Percentiles rank a stretch among this genome's conserved stretches.
These are phyloP conservation scores for Phaeophleospora eucalypticola DNA, from an alignment of 2,329 filamentous ascomycete species.

Conservation along the genomic window DNA sequence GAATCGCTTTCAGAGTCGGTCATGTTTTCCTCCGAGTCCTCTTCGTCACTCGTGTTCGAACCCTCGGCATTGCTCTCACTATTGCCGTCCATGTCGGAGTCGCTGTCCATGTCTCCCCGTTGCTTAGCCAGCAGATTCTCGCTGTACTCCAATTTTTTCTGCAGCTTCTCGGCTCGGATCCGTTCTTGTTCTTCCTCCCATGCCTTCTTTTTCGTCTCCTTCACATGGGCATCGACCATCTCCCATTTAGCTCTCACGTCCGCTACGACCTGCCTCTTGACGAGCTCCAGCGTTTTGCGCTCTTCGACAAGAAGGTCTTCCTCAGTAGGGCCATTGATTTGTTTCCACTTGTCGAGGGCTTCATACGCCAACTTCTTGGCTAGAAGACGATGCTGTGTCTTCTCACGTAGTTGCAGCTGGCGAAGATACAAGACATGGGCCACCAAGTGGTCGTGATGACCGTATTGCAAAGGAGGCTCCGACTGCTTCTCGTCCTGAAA, in stretches of 20 bases:
- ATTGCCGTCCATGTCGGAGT: slow-evolving; percentile 32
- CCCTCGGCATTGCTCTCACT: slow-evolving; percentile 15
- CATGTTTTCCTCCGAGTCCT: slow-evolving; percentile 29
- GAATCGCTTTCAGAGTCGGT: slow-evolving; percentile 34
- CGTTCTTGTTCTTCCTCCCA: slow-evolving; percentile 63
- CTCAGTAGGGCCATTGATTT: slow-evolving; percentile 67
- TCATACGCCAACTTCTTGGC: slow-evolving; percentile 78
- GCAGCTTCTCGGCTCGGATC: slow-evolving; percentile 69
- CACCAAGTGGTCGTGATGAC: slow-evolving; percentile 80
- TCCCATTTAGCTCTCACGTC: slow-evolving; percentile 61
- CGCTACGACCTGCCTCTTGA: slow-evolving; percentile 67
- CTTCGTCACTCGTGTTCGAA: slow-evolving; percentile 5
- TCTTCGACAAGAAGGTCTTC: slow-evolving; percentile 82
- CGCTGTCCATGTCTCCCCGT: slow-evolving; percentile 28
- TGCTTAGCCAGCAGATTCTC: slow-evolving; percentile 31
- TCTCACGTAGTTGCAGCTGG: slow-evolving; percentile 73
- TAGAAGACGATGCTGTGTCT: slow-evolving; percentile 67
- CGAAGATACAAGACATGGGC: slow-evolving; percentile 77
- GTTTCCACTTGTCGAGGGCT: slow-evolving; percentile 70
- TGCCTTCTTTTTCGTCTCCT: slow-evolving; percentile 51
- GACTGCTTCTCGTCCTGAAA: slow-evolving; percentile 49
- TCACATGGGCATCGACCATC: slow-evolving; percentile 55
- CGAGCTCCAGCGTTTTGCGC: slow-evolving; percentile 58
- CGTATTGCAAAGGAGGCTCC: slow-evolving; percentile 74
- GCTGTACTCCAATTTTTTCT: slow-evolving; percentile 42